Evolutionary conservation across 2,329 filamentous ascomycete genomes (phyloP).

Genomic region (Talaromyces rugulosus): DNA sequence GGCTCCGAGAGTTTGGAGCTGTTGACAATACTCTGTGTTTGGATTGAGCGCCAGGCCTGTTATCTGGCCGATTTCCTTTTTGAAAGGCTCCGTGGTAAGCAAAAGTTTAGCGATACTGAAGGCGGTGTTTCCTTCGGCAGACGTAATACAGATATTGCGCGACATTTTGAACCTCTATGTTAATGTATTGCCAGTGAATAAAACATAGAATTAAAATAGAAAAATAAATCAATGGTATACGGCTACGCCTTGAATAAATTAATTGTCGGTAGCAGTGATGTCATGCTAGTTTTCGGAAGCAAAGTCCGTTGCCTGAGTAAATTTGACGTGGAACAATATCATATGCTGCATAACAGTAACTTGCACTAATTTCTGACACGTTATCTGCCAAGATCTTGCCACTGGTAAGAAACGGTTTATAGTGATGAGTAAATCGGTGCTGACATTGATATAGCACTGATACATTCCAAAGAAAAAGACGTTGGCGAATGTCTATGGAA

Average conservation of each 20-base stretch:
- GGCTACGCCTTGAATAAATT: neutral
- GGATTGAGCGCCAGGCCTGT: conserved; percentile 41
- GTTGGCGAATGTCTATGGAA: neutral
- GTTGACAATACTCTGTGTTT: conserved; percentile 32
- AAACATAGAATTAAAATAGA: neutral
- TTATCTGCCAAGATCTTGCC: neutral
- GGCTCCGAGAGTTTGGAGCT: conserved; percentile 41
- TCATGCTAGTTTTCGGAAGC: conserved; percentile 11
- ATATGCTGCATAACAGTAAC: neutral
- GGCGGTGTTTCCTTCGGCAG: conserved; percentile 49
- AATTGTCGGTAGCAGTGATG: conserved; percentile 4
- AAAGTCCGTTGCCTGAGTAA: neutral
- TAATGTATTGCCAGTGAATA: neutral
- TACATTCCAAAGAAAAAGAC: neutral
- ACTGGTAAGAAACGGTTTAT: neutral
- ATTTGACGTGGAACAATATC: neutral
- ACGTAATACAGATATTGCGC: conserved; percentile 47
- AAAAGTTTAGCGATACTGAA: conserved; percentile 50
- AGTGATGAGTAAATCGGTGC: neutral
- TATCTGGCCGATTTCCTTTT: conserved; percentile 38
- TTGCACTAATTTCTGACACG: neutral
- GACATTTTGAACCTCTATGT: conserved; percentile 30
- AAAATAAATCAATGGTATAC: neutral
- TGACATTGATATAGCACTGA: neutral
- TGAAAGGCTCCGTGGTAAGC: conserved; percentile 42